Conservation (phyloP, 2,329 filamentous ascomycete genomes). For the Epichloe typhina region DNA sequence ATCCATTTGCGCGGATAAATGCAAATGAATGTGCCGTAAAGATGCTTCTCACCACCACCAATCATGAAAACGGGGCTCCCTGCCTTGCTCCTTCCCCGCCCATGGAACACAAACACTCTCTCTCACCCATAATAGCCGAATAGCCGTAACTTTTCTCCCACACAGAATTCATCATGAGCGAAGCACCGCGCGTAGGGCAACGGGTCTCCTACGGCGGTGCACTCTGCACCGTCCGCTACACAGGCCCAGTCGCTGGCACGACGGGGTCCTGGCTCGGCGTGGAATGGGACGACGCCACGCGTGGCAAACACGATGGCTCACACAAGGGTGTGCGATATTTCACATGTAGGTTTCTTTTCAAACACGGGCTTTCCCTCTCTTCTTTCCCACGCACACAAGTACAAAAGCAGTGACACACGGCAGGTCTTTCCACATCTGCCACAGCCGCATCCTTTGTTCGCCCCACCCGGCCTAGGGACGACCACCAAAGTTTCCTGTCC, state of each 20-base stretch:
- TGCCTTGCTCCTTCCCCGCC: neutral
- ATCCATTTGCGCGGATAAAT: too few species aligned
- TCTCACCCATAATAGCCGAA: neutral
- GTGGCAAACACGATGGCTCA: conserved; percentile 84
- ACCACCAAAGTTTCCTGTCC: conserved; percentile 58
- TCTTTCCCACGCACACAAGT: neutral
- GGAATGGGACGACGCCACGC: conserved; percentile 81
- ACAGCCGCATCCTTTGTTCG: conserved; percentile 81
- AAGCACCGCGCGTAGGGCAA: conserved; percentile 45
- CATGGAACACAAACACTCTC: neutral
- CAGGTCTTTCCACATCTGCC: conserved; percentile 47
- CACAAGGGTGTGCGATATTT: conserved; percentile 75
- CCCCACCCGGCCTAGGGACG: conserved; percentile 57
- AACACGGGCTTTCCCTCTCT: neutral
- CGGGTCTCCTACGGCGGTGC: conserved; percentile 67
- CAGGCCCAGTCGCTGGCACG: conserved; percentile 64
- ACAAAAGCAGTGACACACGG: neutral
- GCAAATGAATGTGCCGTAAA: too few species aligned
- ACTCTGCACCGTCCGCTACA: conserved; percentile 73
- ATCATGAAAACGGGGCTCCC: neutral
- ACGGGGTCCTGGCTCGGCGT: conserved; percentile 79
- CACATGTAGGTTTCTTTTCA: conserved; percentile 42
- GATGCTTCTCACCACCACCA: too few species aligned
- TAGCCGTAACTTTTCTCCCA: neutral
- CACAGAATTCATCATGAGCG: conserved; percentile 20